A percentile compares a stretch with the other conserved stretches of the same genome.
phyloP scores from a whole-genome alignment of 2,329 filamentous ascomycete species.

The Celoporthe dispersa region DNA sequence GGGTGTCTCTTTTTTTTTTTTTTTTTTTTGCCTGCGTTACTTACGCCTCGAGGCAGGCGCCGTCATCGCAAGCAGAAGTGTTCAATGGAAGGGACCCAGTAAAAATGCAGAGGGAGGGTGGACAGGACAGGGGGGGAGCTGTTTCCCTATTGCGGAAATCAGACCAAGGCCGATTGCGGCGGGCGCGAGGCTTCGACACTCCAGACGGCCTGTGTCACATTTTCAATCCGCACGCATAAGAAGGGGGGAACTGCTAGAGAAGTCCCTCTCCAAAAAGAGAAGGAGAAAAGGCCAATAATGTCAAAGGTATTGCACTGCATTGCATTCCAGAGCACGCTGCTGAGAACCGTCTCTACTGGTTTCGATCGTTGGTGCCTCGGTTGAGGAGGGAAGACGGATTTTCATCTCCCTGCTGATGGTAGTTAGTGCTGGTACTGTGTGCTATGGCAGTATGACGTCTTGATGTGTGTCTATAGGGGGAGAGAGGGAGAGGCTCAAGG shows the following conservation, averaged over 20 bases:
- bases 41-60: not conserved
- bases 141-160: slow-evolving; percentile 19
- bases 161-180: slow-evolving; percentile 26
- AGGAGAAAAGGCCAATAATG: not conserved
- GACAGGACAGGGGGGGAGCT: slow-evolving; percentile 18
- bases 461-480: not conserved
- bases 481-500: not conserved
- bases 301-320: not conserved
- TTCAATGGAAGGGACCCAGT: not conserved
- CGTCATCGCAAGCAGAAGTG: slow-evolving; percentile 6
- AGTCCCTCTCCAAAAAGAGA: not conserved
- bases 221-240: slow-evolving; percentile 1
- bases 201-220: not conserved
- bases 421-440: not conserved
- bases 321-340: not conserved
- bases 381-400: not conserved
- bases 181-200: not conserved
- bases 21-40: not conserved
- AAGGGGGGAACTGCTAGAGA: not conserved
- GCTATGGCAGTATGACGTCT: not conserved
- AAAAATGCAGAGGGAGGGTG: not conserved
- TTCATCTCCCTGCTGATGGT: not conserved
- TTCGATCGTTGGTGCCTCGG: not conserved
- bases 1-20: too few relatives aligned
- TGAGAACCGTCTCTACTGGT: not conserved